Evolutionary conservation across 805 yeast species (phyloP).

Genomic region (Diddensiella caesifluorescens): DNA sequence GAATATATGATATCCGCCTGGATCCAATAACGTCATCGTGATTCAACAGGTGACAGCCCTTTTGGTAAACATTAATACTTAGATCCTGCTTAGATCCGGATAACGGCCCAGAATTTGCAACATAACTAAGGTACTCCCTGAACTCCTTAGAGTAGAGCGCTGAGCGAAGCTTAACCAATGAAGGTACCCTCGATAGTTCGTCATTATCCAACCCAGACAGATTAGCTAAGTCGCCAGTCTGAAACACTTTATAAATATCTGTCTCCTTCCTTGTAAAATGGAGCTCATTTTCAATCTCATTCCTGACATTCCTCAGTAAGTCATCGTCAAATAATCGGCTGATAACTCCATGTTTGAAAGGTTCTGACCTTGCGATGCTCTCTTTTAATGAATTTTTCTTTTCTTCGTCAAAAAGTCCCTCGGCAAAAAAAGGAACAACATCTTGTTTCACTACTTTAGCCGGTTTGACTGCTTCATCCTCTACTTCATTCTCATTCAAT

Average conservation of each 20-base stretch:
- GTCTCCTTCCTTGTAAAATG: constrained; percentile 95
- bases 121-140: constrained; percentile 66
- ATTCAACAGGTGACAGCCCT: constrained; percentile 88
- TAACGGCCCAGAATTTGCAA: constrained; percentile 83
- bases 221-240: constrained; percentile 88
- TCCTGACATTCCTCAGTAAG: constrained; percentile 70
- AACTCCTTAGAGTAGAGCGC: constrained; percentile 85
- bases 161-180: constrained; percentile 70
- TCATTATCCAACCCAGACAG: constrained; percentile 76
- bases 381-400: constrained; percentile 11
- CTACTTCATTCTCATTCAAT: no score
- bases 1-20: constrained; percentile 84
- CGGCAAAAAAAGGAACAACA: constrained; percentile 12
- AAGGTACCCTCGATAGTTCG: constrained; percentile 68
- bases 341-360: constrained; percentile 89
- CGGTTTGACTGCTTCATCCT: no score
- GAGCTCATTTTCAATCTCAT: constrained; percentile 75
- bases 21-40: constrained; percentile 98
- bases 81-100: constrained; percentile 91
- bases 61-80: constrained; percentile 84
- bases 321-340: constrained; percentile 67
- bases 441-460: constrained; percentile 1
- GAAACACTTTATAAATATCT: constrained; percentile 82
- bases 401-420: constrained; percentile 16
- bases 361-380: constrained; percentile 52